Evolutionary conservation across 805 yeast species (phyloP), one percentile per base, ranked within the genome.

Genomic region (Saccharomycopsis javanensis): DNA sequence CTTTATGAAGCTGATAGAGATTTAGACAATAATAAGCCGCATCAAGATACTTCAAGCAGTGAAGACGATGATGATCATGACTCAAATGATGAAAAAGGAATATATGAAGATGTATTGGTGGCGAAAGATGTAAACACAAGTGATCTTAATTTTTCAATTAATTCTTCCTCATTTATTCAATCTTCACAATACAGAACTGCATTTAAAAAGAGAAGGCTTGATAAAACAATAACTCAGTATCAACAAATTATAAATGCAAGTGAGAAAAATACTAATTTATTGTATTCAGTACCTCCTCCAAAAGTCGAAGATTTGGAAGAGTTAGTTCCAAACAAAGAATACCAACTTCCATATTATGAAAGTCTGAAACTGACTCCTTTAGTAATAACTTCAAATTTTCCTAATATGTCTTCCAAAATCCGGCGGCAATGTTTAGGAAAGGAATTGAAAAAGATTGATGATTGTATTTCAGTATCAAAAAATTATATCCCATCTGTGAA

Each of bases 231-330:
- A 20, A 42, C 28, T 5, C 48, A 35, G n/a, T 16, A 7, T 35
- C 42, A 10, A 20, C 18, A 13, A 20, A 20, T 42, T 42, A 15
- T 8, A 8, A 10, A 1, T 20, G 15, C 1, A 10, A 20, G 15
- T 4, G 23, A 42, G 3, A 20, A 18, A 20, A 4, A 42, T 23
- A n/a, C 23, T 7, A 20, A 1, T 8, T 11, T 42, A 15, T 20
- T 42, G 48, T 64, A 59, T 31, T 59, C 69, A 28, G 52, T 34
- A 1, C 58, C 64, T 5, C 61, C 64, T 10, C 54, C 76, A 0
- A 37, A 57, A 1, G 63, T 59, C 33, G 38, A 50, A 3, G 76
- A 73, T 51, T 73, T 82, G 16, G 65, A 74, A 4, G 66, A 70
- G 10, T 20, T 42, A 8, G 10, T 42, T 20, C 48, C 48, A 7